Evolutionary conservation across 805 yeast genomes (phyloP), one percentile per base, ranked within the genome.

Genomic region (Metschnikowia arizonensis): DNA sequence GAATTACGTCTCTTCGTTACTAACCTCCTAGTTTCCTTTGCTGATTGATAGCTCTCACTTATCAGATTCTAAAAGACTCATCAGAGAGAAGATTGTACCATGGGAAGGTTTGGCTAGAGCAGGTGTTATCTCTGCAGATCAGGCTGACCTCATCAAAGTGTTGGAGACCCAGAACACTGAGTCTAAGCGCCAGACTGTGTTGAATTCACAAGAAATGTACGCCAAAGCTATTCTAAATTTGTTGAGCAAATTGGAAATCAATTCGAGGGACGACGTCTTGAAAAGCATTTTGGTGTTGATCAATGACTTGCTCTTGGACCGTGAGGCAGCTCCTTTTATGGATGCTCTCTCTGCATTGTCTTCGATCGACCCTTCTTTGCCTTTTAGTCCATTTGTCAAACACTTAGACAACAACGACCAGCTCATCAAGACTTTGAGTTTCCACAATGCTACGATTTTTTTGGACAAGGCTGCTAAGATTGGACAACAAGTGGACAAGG

Each of bases 41-140:
- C 50, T 62, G 44, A 65, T 85, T 55, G 90, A 87, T 52, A 83
- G 88, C 62, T 76, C 76, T 26, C 81, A 77, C 55, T 72, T 87
- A 58, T 74, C 76, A 47, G 90, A 83, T 56, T 76, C 83, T 43
- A 74, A 83, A 55, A 72, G 76, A 52, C 80, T 79, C 50, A 82
- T 88, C 51, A 74, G 93, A 57, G 83, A 86, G 49, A 78, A 93
- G 52, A 82, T 90, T 26, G 79, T 89, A 45, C 95, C 95, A 26
- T 90, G 97, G 97, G 95, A 87, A 58, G 95, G 95, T 8, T 81
- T 85, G 56, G 82, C 86, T 9, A 76, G 96, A 45, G 82, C 90
- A 15, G 81, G 79, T 39, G 77, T 82, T 36, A 72, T 90, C 31
- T 68, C 82, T 35, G 76, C 75, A 41, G 79, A 78, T 49, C 93